phyloP scores from a whole-genome alignment of 78 protist species.

The Pirum gemmata region DNA sequence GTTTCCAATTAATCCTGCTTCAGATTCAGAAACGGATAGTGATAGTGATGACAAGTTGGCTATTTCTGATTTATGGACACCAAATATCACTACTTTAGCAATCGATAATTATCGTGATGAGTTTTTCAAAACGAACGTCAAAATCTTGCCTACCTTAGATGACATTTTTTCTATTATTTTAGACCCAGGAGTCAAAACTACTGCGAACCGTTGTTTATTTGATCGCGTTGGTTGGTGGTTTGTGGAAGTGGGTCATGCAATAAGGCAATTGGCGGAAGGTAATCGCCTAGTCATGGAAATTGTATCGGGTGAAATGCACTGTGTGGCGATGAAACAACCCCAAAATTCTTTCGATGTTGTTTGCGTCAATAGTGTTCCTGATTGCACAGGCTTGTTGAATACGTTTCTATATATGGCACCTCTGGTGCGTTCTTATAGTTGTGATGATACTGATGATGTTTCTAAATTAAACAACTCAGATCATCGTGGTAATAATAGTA shows the following conservation, averaged over 20 bases:
- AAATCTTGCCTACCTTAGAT: no score
- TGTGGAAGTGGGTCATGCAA: background rate
- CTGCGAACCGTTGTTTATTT: background rate
- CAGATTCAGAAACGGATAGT: no score
- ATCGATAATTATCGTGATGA: background rate
- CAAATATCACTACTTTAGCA: background rate
- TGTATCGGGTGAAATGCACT: background rate
- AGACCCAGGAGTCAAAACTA: no score
- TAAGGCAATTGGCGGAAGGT: background rate
- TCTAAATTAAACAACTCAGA: no score
- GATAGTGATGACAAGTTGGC: background rate
- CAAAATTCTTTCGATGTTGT: background rate
- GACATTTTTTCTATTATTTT: no score
- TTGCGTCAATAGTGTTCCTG: background rate
- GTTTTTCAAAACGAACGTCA: no score
- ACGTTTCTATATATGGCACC: background rate
- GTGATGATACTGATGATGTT: no score
- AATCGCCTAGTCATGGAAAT: background rate
- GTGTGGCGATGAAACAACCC: background rate
- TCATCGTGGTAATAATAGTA: no score
- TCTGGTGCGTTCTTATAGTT: no score
- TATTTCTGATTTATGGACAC: background rate
- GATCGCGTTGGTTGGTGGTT: background rate
- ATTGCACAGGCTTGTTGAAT: background rate
- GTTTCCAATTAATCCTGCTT: no score